Evolutionary conservation across 805 yeast species (phyloP), one percentile per base, ranked within the genome.

Genomic region (Blastobotrys peoriensis): DNA sequence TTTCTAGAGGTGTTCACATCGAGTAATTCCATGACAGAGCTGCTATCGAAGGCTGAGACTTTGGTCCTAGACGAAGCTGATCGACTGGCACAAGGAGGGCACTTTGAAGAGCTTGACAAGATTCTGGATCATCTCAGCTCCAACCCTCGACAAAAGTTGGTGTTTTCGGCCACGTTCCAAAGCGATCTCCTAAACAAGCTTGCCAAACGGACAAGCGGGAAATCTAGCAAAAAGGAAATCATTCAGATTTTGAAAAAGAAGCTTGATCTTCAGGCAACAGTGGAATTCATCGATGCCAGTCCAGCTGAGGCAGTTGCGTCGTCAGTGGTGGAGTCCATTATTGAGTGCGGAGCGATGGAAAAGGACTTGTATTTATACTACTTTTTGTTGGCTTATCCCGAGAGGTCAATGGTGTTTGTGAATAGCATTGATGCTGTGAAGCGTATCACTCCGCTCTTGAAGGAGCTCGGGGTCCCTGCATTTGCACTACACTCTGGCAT

Each of bases 391-490:
- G 75, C 85, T 71, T 93, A 84, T 58, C 91, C 95, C 1, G 98
- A 96, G 2, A 74, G 86, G 16, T 84, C 96, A 0, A 71, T 93
- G 41, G 91, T 91, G 3, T 93, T 93, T 61, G 89, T 96, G 52
- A 93, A 93, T 65, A 81, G 95, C n/a, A 89, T 93, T 57, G 97
- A 91, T 57, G 80, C 95, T 0, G 98, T 91, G 39, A 87, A 88
- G 61, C 78, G 96, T 52, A 62, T 93, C 27, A 83, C 79, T 8
- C 91, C 91, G 5, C 74, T 83, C 48, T 70, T 93, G 48, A 81
- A 74, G 51, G 79, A 80, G 59, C 70, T 93, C 41, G 75, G 76
- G 9, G 69, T 91, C 27, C 62, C 79, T 0, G 71, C 81, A 3
- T 81, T 84, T 56, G 81, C 91, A 5, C 76, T 93, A 40, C 97